Percentiles rank a stretch among this genome's conserved stretches.
phyloP scores from a whole-genome alignment of 306 rosid genomes.

The Amphicarpaea edgeworthii region DNA sequence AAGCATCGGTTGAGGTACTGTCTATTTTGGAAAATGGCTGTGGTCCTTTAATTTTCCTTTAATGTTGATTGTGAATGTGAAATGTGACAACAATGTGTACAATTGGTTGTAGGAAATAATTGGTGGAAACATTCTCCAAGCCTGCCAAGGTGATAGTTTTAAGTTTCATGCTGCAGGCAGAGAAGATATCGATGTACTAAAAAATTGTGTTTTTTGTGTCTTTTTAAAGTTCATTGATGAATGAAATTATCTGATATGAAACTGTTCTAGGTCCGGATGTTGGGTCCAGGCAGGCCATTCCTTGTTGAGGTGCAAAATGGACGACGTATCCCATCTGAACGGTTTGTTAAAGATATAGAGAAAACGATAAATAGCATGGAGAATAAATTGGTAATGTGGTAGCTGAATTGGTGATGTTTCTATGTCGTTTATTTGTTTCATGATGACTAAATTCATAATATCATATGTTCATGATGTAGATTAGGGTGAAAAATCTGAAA shows the following conservation, averaged over 20 bases:
- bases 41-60: constrained; percentile 33
- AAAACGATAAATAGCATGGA: constrained; percentile 63
- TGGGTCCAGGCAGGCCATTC: constrained; percentile 96
- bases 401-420: constrained; percentile 32
- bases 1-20: constrained; percentile 93
- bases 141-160: constrained; percentile 74
- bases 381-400: constrained; percentile 72
- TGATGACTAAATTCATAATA: constrained; percentile 13
- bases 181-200: constrained; percentile 91
- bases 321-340: constrained; percentile 65
- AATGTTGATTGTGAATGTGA: constrained; percentile 37
- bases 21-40: constrained; percentile 24
- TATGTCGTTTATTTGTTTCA: constrained; percentile 37
- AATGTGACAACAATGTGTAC: constrained; percentile 48
- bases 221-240: constrained; percentile 26
- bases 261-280: constrained; percentile 81
- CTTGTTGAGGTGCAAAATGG: constrained; percentile 89
- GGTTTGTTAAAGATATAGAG: constrained; percentile 61
- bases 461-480: constrained; percentile 60
- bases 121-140: constrained; percentile 69
- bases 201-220: constrained; percentile 33
- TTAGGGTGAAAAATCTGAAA: constrained; percentile 83
- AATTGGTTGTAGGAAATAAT: constrained; percentile 72
- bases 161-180: constrained; percentile 99
- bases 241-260: constrained; percentile 44